Conservation (phyloP, 176 grass and related monocot genomes). For the Poa annua region DNA sequence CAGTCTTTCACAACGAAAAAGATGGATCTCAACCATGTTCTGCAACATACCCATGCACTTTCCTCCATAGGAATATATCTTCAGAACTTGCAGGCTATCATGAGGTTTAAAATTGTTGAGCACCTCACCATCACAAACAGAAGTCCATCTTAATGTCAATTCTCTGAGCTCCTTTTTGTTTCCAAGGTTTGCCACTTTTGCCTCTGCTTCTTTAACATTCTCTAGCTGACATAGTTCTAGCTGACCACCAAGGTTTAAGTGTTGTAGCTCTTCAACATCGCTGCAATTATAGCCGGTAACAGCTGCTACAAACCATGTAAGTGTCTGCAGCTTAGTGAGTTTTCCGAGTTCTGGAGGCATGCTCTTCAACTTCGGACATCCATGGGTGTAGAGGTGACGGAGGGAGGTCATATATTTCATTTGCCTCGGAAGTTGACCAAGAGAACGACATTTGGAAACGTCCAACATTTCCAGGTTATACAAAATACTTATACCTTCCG, state of each 20-base stretch:
- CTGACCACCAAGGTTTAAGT: background rate
- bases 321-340: background rate
- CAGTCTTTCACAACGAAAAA: background rate
- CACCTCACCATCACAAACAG: background rate
- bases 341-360: background rate
- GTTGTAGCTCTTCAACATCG: background rate
- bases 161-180: background rate
- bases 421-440: background rate
- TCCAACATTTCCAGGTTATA: background rate
- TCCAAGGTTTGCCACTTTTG: background rate
- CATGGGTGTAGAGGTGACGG: background rate
- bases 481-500: background rate
- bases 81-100: background rate
- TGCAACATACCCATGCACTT: background rate
- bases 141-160: background rate
- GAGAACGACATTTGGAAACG: fast-evolving
- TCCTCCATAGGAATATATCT: background rate
- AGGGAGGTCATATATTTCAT: slow-evolving; percentile 21
- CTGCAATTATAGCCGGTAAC: background rate
- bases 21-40: background rate
- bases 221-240: background rate
- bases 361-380: fast-evolving
- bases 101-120: background rate
- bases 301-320: background rate
- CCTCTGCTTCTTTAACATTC: background rate